These are phyloP conservation scores for Haematococcus sp. DNA, from an alignment of 139 green algal species.

Conservation along the genomic window DNA sequence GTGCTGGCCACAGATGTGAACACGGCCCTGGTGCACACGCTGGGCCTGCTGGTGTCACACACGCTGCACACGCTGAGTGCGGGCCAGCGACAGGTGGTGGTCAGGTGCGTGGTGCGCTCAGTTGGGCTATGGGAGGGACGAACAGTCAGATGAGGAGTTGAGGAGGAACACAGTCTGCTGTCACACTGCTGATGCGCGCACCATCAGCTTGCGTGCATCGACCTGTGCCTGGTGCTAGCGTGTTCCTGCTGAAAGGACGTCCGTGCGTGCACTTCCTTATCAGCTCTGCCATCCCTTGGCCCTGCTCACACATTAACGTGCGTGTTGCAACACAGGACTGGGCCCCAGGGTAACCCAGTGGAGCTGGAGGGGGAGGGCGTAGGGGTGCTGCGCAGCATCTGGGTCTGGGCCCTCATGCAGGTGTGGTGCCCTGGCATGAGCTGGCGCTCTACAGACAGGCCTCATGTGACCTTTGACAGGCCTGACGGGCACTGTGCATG, in stretches of 20 bases:
- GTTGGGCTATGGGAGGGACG: too few relatives aligned
- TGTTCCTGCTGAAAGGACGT: neutral
- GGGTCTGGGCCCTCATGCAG: slow-evolving; percentile 4
- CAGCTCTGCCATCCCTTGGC: too few relatives aligned
- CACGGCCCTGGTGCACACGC: slow-evolving; percentile 52
- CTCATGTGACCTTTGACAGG: too few relatives aligned
- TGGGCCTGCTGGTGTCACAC: slow-evolving; percentile 48
- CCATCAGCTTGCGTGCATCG: neutral
- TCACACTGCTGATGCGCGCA: neutral
- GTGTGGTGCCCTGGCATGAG: too few relatives aligned
- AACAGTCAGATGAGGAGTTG: neutral
- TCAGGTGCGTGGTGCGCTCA: slow-evolving; percentile 24
- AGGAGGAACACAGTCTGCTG: too few relatives aligned
- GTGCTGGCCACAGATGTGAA: slow-evolving; percentile 50
- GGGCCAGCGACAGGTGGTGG: slow-evolving; percentile 18
- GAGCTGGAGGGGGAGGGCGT: slow-evolving; percentile 16
- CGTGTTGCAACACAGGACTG: slow-evolving; percentile 2
- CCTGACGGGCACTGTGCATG: too few relatives aligned
- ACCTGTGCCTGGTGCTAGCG: neutral
- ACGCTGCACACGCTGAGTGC: slow-evolving; percentile 43
- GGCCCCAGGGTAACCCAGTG: slow-evolving; percentile 21
- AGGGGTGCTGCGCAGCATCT: slow-evolving; percentile 9
- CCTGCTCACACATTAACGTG: too few relatives aligned
- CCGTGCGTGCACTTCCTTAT: too few relatives aligned
- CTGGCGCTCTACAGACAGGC: too few relatives aligned